phyloP scores from a whole-genome alignment of 2,329 filamentous ascomycete species.

The Trichoderma gracile region DNA sequence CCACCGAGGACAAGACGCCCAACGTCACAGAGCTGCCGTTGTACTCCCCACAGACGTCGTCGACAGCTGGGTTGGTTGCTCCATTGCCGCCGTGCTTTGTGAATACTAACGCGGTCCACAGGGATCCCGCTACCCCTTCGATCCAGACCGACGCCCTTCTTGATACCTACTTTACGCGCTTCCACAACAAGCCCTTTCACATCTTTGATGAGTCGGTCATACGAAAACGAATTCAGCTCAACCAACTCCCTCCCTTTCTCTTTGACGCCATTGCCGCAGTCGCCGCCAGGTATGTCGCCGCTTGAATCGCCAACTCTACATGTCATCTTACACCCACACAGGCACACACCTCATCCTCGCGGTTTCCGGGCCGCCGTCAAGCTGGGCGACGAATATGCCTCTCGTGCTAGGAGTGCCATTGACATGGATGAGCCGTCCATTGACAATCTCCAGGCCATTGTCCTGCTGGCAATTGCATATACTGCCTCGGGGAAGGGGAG shows the following conservation, averaged over 20 bases:
- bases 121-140: slow-evolving; percentile 48
- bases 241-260: slow-evolving; percentile 61
- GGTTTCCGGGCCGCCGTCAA: slow-evolving; percentile 68
- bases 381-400: slow-evolving; percentile 71
- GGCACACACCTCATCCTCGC: slow-evolving; percentile 68
- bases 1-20: slow-evolving; percentile 39
- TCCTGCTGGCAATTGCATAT: slow-evolving; percentile 74
- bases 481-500: slow-evolving; percentile 78
- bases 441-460: slow-evolving; percentile 72
- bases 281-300: slow-evolving; percentile 55
- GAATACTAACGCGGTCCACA: slow-evolving; percentile 30
- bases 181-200: slow-evolving; percentile 80
- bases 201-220: slow-evolving; percentile 77
- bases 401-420: slow-evolving; percentile 67
- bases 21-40: slow-evolving; percentile 21
- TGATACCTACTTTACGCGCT: slow-evolving; percentile 75
- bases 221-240: slow-evolving; percentile 68
- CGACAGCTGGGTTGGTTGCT: background rate
- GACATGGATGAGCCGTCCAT: slow-evolving; percentile 81
- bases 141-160: slow-evolving; percentile 64
- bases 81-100: background rate
- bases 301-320: background rate
- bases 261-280: slow-evolving; percentile 61
- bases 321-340: slow-evolving; percentile 22
- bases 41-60: slow-evolving; percentile 20